Conservation (phyloP, 371 early-diverging fungal species). For the Mucor indicus region DNA sequence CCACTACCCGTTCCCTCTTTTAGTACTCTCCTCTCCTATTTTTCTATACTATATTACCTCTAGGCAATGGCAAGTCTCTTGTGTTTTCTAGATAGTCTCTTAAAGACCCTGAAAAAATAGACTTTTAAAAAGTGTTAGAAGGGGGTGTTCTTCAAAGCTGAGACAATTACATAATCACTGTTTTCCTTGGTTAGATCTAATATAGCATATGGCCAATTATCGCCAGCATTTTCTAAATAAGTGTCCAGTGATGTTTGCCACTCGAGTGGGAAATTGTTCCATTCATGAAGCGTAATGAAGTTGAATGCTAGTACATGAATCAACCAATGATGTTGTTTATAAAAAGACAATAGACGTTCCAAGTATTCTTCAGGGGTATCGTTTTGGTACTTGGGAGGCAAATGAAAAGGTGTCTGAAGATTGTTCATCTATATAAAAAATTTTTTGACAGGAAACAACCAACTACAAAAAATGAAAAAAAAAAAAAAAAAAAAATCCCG, state of each 20-base stretch:
- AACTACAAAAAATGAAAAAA: too few relatives aligned
- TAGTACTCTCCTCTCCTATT: too few relatives aligned
- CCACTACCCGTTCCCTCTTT: too few relatives aligned
- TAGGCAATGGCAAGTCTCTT: conserved; percentile 19
- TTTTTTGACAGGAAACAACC: too few relatives aligned
- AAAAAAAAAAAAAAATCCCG: too few relatives aligned
- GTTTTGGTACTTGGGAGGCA: conserved; percentile 7
- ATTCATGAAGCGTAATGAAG: conserved; percentile 46
- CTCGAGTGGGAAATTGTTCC: conserved; percentile 40
- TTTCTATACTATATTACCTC: conserved; percentile 3
- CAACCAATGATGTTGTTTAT: conserved; percentile 34
- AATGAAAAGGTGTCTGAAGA: neutral
- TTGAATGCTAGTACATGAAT: conserved; percentile 52
- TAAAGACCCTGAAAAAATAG: conserved; percentile 22
- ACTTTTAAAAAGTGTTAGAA: conserved; percentile 1
- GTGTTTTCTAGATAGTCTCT: conserved; percentile 5
- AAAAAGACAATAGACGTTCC: conserved; percentile 24
- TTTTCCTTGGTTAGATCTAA: conserved; percentile 14
- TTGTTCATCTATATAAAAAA: too few relatives aligned
- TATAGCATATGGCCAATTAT: conserved; percentile 13
- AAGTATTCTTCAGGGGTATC: conserved; percentile 30
- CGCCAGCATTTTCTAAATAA: conserved; percentile 15
- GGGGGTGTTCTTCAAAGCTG: neutral
- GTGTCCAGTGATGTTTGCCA: conserved; percentile 45
- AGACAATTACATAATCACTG: conserved; percentile 15